A percentile compares a stretch with the other conserved stretches of the same genome.
Evolutionary conservation across 768 basidiomycete genomes (phyloP).

Genomic region (Hirschioporus abietinus): DNA sequence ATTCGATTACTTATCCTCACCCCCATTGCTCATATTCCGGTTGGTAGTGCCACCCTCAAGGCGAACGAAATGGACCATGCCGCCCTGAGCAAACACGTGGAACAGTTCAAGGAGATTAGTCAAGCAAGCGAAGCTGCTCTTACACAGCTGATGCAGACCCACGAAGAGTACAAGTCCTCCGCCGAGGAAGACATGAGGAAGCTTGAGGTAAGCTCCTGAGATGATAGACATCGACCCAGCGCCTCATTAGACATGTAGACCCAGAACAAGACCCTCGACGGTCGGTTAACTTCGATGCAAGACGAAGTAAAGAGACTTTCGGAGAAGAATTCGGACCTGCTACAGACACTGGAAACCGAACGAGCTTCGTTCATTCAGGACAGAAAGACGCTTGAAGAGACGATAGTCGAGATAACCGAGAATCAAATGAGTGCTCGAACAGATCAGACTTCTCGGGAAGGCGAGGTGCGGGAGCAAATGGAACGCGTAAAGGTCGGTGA

Average conservation of each 20-base stretch:
- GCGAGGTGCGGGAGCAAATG: slow-evolving; percentile 60
- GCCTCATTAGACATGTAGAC: slow-evolving; percentile 36
- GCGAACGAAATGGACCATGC: slow-evolving; percentile 73
- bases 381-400: slow-evolving; percentile 77
- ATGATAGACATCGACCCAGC: background rate
- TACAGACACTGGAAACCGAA: slow-evolving; percentile 63
- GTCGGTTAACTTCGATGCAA: slow-evolving; percentile 49
- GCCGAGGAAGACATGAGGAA: slow-evolving; percentile 64
- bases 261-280: slow-evolving; percentile 57
- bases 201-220: slow-evolving; percentile 52
- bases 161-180: slow-evolving; percentile 73
- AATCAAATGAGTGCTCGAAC: slow-evolving; percentile 65
- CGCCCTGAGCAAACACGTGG: slow-evolving; percentile 62
- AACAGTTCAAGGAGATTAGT: slow-evolving; percentile 85
- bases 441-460: slow-evolving; percentile 58
- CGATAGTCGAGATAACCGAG: slow-evolving; percentile 73
- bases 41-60: slow-evolving; percentile 62
- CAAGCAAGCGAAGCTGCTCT: slow-evolving; percentile 78
- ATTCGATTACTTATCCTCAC: slow-evolving; percentile 1
- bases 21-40: background rate
- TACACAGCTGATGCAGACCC: slow-evolving; percentile 59
- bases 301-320: slow-evolving; percentile 47
- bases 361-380: slow-evolving; percentile 68
- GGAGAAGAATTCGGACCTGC: slow-evolving; percentile 49
- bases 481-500: slow-evolving; percentile 58